Base-by-base conservation (phyloP, 2,329 filamentous ascomycete species). In the Truncatella angustata region DNA sequence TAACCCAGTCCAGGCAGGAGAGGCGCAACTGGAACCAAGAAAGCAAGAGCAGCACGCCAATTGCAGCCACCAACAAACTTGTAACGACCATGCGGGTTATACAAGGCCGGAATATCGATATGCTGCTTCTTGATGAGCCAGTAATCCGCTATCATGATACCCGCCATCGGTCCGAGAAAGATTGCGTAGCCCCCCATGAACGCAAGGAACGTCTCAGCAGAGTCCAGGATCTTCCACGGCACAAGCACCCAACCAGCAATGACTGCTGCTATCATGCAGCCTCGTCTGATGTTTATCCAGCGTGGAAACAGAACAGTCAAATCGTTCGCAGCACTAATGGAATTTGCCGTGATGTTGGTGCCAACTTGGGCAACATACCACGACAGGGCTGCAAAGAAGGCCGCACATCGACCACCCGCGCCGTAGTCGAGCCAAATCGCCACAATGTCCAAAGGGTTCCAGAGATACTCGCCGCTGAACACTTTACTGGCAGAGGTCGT, bases 201-300 rank as follows among this genome's bases (percentile, higher is more conserved):
- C 39, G 79, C 76, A 3, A 86, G 67, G 58, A 87, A 82, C 1
- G 77, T 82, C 2, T 67, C 63, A 2, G 84, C 84, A 0, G 78
- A 83, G 30, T 66, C 72, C 16, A 87, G 70, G 52, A 87, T 87
- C 68, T 85, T 85, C 84, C 84, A 87, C 2, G 82, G 83, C 1
- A 84, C 81, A 28, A 86, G 72, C 3, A 76, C 74, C 81, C 82
- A 86, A 20, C 77, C 78, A 0, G 68, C 71, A 18, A 83, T 64
- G 3, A 84, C 47, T 1, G 79, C 78, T 4, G 78, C 76, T 39
- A 84, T 67, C 28, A 84, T 65, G 52, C 78, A 78, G 6, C 81
- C 81, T 16, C 82, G 76, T 6, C 70, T 69, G 59, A 85, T 81
- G 57, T 84, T 82, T 54, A 84, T 63, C 60, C 74, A 81, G 23